A percentile compares a stretch with the other conserved stretches of the same genome.
Conservation (phyloP, 345 rosid species). For the Acer campestre region DNA sequence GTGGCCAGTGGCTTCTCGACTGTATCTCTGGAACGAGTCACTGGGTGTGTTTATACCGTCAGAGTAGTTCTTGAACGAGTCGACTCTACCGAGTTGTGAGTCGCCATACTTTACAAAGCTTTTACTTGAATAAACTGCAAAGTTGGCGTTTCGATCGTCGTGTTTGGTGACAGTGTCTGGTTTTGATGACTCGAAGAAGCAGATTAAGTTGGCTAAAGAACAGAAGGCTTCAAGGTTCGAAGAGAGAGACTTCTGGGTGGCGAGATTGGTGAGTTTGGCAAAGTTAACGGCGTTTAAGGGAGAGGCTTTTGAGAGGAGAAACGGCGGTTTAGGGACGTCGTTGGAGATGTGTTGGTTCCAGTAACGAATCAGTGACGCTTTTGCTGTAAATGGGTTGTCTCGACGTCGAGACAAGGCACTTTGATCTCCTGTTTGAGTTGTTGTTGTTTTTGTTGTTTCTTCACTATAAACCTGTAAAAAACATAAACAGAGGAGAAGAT, state of each 20-base stretch:
- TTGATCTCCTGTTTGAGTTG: not conserved
- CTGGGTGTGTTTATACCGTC: slow-evolving; percentile 35
- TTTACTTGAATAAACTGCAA: slow-evolving; percentile 42
- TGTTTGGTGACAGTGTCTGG: slow-evolving; percentile 12
- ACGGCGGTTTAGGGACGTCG: slow-evolving; percentile 44
- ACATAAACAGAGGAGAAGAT: not conserved
- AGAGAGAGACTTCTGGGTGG: slow-evolving; percentile 44
- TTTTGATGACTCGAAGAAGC: slow-evolving; percentile 40
- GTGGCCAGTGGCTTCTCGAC: slow-evolving; percentile 39
- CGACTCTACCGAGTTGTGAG: slow-evolving; percentile 37
- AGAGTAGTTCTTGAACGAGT: slow-evolving; percentile 65
- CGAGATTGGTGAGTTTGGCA: slow-evolving; percentile 49
- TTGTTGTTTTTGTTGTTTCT: not conserved
- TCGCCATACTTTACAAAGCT: slow-evolving; percentile 53
- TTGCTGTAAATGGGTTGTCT: slow-evolving; percentile 68
- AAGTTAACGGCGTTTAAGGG: slow-evolving; percentile 54
- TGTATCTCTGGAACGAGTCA: slow-evolving; percentile 52
- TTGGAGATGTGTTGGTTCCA: slow-evolving; percentile 68
- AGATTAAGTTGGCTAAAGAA: slow-evolving; percentile 57
- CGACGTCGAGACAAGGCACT: not conserved
- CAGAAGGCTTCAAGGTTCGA: slow-evolving; percentile 55
- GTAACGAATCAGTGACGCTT: slow-evolving; percentile 74
- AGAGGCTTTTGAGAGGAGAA: slow-evolving; percentile 79
- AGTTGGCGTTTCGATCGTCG: slow-evolving; percentile 39
- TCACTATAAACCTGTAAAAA: slow-evolving; percentile 27